Evolutionary conservation across 371 early-diverging fungal species (phyloP).

Genomic region (Aphelidium insulamus): DNA sequence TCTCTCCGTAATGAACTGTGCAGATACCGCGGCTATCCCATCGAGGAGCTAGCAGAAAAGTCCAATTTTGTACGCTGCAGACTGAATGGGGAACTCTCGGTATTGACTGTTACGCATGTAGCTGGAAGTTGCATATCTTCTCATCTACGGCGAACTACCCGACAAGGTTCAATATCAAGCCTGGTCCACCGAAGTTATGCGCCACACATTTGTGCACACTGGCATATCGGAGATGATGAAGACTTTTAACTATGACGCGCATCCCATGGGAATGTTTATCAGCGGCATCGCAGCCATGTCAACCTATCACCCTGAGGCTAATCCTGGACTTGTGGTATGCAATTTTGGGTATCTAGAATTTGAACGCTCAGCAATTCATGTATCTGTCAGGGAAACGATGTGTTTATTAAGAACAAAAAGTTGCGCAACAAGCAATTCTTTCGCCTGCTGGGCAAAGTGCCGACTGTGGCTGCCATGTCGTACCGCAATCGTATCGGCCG

Average conservation of each 20-base stretch:
- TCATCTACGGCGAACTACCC: constrained; percentile 21
- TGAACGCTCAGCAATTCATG: neutral
- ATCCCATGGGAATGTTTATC: constrained; percentile 35
- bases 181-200: constrained; percentile 17
- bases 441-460: constrained; percentile 31
- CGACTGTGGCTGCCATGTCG: constrained; percentile 29
- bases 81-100: too few relatives aligned
- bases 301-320: constrained; percentile 37
- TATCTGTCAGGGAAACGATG: constrained; percentile 8
- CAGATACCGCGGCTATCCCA: constrained; percentile 13
- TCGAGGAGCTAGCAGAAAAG: constrained; percentile 21
- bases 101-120: too few relatives aligned
- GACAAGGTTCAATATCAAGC: constrained; percentile 8
- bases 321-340: constrained; percentile 19
- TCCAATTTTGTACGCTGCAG: too few relatives aligned
- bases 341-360: constrained; percentile 1
- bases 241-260: constrained; percentile 33
- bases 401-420: constrained; percentile 15
- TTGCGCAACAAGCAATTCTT: constrained; percentile 23
- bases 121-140: constrained; percentile 21
- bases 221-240: constrained; percentile 17
- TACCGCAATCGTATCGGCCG: constrained; percentile 25
- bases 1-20: neutral
- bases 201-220: constrained; percentile 30
- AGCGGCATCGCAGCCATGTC: constrained; percentile 25